A percentile compares a stretch with the other conserved stretches of the same genome.
phyloP scores from a whole-genome alignment of 768 basidiomycete genomes.

The Mrakia frigida region DNA sequence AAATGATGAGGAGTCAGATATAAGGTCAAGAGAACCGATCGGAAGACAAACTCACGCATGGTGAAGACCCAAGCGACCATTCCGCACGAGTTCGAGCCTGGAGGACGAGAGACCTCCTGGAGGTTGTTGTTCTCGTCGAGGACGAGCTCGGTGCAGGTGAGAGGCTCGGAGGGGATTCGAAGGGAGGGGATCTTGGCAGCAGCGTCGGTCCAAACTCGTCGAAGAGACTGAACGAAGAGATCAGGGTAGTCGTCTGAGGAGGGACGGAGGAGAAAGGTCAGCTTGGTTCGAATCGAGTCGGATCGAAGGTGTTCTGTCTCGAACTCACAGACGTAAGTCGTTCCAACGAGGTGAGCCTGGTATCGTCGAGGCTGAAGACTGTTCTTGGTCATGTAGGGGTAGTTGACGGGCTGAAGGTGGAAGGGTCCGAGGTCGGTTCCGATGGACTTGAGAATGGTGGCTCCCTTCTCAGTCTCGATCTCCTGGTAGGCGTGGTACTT shows the following conservation, averaged over 20 bases:
- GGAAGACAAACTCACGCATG: conserved; percentile 54
- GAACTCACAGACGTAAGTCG: conserved; percentile 72
- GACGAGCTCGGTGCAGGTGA: conserved; percentile 84
- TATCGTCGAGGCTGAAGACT: conserved; percentile 97
- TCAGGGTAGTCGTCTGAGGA: conserved; percentile 84
- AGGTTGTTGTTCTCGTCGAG: conserved; percentile 89
- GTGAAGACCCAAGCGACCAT: conserved; percentile 99
- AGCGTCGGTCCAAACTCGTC: conserved; percentile 71
- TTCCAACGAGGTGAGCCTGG: conserved; percentile 95
- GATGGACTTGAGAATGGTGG: conserved; percentile 93
- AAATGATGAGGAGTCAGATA: neutral
- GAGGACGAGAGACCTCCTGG: conserved; percentile 80
- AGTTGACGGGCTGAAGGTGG: conserved; percentile 90
- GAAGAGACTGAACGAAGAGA: conserved; percentile 92
- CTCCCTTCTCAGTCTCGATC: conserved; percentile 91
- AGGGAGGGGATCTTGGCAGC: conserved; percentile 61
- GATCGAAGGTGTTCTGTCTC: too few relatives aligned
- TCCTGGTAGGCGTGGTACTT: conserved; percentile 98
- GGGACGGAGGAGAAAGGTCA: neutral
- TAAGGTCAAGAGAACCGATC: neutral
- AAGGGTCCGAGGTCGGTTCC: conserved; percentile 88
- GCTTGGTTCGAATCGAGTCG: neutral
- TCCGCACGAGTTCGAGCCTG: conserved; percentile 89
- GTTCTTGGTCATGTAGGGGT: conserved; percentile 93
- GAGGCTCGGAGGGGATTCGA: conserved; percentile 65